Evolutionary conservation across 2,329 filamentous ascomycete species (phyloP), one percentile per base, ranked within the genome.

Genomic region (Pseudocercospora fijiensis): DNA sequence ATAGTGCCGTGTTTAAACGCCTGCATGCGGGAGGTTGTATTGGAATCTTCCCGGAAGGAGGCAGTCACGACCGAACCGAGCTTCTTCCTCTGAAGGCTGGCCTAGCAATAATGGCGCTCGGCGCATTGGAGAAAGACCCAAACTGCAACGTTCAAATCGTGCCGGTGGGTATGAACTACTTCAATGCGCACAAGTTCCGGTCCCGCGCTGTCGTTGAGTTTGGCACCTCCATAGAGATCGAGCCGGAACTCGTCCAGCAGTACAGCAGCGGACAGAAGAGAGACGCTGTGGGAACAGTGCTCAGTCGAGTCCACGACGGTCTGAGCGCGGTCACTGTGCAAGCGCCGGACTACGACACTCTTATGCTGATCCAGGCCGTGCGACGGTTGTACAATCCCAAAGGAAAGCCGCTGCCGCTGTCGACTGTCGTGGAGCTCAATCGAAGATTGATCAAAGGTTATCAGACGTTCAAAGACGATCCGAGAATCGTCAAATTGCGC

Each of bases 161-260:
- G 24, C 95, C 95, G 3, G 93, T 95, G 58, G 94, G 94, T 72
- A 97, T 99, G 94, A 99, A 99, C 78, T 99, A 99, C 79, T 99
- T 99, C 80, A 94, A 98, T 78, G 91, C 94, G 0, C 94, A 99
- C 83, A 99, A 98, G 77, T 99, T 99, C 79, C 90, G 94, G 52
- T 98, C 94, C 67, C 87, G 95, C 75, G 95, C 94, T 37, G 94
- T 99, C 4, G 88, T 98, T 65, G 95, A 99, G 75, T 99, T 98
- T 72, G 95, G 95, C 8, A 88, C 87, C 26, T 92, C 95, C 0
- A 88, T 98, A 67, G 90, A 96, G 69, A 88, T 98, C 9, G 90
- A 92, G 0, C 81, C 82, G 20, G 90, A 96, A 72, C 80, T 97
- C 33, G 91, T 97, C 4, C 85, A 93, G 66, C 88, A 92, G 78